These are phyloP conservation scores for Magnaporthales sp. DNA, from an alignment of 2,329 filamentous ascomycete genomes.

Conservation along the genomic window DNA sequence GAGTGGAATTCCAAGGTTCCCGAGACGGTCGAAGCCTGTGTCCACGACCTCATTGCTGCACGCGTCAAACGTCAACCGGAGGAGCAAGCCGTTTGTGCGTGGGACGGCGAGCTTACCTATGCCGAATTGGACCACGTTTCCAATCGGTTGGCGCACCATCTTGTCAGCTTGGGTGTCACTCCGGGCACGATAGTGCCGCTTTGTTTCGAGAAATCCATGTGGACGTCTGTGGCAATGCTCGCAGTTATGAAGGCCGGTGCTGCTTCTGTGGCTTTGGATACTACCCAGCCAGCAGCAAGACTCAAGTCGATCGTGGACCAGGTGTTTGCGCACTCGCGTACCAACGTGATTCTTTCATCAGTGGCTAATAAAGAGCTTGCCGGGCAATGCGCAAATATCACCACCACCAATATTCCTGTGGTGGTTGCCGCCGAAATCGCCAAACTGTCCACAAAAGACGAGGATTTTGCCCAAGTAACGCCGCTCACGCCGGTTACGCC, in stretches of 20 bases:
- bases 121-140: conserved; percentile 27
- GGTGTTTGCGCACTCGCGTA: too few relatives aligned
- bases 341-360: background rate
- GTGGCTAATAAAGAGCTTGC: too few relatives aligned
- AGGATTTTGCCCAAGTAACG: too few relatives aligned
- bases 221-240: conserved; percentile 12
- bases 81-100: conserved; percentile 18
- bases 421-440: background rate
- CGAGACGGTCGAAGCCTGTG: conserved; percentile 6
- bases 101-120: conserved; percentile 22
- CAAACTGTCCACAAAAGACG: too few relatives aligned
- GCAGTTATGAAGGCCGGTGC: conserved; percentile 18
- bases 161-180: conserved; percentile 9
- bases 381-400: too few relatives aligned
- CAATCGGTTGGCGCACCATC: conserved; percentile 12
- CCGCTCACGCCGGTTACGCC: background rate
- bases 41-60: background rate
- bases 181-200: conserved; percentile 12
- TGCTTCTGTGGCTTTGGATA: conserved; percentile 14
- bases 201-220: conserved; percentile 15
- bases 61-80: conserved; percentile 7
- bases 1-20: background rate
- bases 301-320: conserved; percentile 7
- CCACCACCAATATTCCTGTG: too few relatives aligned
- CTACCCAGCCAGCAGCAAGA: conserved; percentile 9